Percentiles rank a stretch among this genome's conserved stretches.
phyloP scores from a whole-genome alignment of 495 filamentous ascomycete genomes.

The Penicillium paxilli region DNA sequence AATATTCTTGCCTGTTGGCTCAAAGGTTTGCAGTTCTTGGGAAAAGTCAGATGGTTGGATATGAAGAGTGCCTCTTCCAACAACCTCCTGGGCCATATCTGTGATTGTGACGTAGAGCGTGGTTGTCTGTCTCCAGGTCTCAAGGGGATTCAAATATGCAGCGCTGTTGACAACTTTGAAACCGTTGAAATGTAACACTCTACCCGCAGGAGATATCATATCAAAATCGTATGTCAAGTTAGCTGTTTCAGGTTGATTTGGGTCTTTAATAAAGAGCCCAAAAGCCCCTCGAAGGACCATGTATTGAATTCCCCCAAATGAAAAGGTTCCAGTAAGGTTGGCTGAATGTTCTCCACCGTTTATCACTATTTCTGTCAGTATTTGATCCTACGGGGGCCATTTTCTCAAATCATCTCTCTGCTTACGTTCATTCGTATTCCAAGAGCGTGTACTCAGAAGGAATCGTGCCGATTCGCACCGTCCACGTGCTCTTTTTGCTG shows the following conservation, averaged over 20 bases:
- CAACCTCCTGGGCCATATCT: background rate
- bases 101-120: background rate
- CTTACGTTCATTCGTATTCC: background rate
- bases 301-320: background rate
- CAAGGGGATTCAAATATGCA: background rate
- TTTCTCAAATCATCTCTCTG: no score
- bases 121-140: background rate
- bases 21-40: background rate
- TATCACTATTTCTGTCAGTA: no score
- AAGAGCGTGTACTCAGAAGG: background rate
- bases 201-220: background rate
- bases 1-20: background rate
- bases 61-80: background rate
- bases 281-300: background rate
- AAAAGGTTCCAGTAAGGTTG: background rate
- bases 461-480: background rate
- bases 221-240: conserved; percentile 43
- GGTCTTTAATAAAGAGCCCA: conserved; percentile 31
- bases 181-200: background rate
- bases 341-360: background rate
- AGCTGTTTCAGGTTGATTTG: conserved; percentile 52
- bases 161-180: background rate
- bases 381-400: no score
- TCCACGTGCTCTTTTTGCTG: background rate
- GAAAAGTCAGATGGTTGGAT: background rate